Conservation (phyloP, 345 rosid species). For the Xanthoceras sorbifolium region DNA sequence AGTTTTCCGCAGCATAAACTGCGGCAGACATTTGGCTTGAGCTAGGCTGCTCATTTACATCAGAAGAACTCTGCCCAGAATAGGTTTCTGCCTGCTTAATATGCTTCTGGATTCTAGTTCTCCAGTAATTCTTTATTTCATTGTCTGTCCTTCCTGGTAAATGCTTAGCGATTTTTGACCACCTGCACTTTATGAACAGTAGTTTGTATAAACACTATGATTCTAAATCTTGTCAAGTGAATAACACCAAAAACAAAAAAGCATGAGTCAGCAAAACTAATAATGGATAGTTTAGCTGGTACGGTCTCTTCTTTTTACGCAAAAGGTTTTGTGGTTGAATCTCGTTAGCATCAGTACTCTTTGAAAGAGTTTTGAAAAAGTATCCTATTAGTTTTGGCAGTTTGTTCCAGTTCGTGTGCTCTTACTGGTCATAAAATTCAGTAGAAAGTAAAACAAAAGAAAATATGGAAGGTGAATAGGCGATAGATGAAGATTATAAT, state of each 20-base stretch:
- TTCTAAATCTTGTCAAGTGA: neutral
- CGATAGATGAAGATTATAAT: neutral
- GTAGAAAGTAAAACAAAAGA: no score
- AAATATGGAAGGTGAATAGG: no score
- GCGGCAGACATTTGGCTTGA: conserved; percentile 48
- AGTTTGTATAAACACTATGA: neutral
- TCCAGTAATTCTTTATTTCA: conserved; percentile 96
- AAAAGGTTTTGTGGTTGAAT: no score
- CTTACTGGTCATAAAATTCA: neutral
- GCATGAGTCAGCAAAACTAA: no score
- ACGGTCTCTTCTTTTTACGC: no score
- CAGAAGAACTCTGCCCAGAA: conserved; percentile 46
- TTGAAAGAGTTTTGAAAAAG: neutral
- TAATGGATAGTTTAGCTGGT: no score
- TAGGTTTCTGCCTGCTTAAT: conserved; percentile 57
- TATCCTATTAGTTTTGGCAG: neutral
- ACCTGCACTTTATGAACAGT: conserved; percentile 38
- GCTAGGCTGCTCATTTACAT: conserved; percentile 45
- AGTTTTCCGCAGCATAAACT: conserved; percentile 49
- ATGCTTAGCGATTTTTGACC: conserved; percentile 96
- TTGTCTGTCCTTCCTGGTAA: conserved; percentile 98
- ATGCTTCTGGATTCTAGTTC: conserved; percentile 92
- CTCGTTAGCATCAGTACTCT: no score
- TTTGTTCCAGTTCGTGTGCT: neutral
- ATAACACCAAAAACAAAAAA: no score